phyloP scores from a whole-genome alignment of 2,329 filamentous ascomycete genomes.

The Davidsoniella eucalypti region DNA sequence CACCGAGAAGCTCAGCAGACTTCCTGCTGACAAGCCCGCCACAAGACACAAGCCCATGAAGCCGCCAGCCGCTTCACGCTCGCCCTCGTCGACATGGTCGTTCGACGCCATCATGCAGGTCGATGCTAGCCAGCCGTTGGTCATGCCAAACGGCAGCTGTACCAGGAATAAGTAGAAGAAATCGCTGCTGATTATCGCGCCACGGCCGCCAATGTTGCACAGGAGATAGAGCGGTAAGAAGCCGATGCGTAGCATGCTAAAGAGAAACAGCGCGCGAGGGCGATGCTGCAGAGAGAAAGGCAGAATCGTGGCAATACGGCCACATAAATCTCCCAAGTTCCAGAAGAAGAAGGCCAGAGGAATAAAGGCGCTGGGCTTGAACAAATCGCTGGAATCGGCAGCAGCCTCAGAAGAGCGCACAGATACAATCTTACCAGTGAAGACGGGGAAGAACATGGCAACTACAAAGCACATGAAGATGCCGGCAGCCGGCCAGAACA shows the following conservation, averaged over 20 bases:
- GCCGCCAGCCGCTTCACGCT: constrained; percentile 75
- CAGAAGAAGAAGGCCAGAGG: constrained; percentile 82
- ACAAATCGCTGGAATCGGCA: constrained; percentile 25
- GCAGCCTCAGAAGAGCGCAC: constrained; percentile 17
- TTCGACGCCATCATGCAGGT: constrained; percentile 83
- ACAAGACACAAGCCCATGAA: constrained; percentile 94
- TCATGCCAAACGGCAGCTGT: constrained; percentile 67
- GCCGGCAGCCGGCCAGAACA: constrained; percentile 60
- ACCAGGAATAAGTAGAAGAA: constrained; percentile 75
- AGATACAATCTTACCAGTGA: constrained; percentile 51
- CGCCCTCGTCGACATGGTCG: constrained; percentile 64
- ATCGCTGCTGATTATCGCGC: constrained; percentile 62
- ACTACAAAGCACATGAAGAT: constrained; percentile 67
- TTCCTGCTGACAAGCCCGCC: constrained; percentile 66
- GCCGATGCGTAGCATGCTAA: constrained; percentile 46
- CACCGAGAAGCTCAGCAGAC: constrained; percentile 69
- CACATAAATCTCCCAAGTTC: constrained; percentile 76
- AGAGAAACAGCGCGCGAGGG: constrained; percentile 49
- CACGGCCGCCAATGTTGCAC: constrained; percentile 70
- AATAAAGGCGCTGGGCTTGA: constrained; percentile 66
- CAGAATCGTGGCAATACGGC: constrained; percentile 50
- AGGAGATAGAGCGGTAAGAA: constrained; percentile 78
- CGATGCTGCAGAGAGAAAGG: constrained; percentile 41
- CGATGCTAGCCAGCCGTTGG: constrained; percentile 75
- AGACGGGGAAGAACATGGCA: constrained; percentile 92